Base-by-base conservation (phyloP, 228 moss, liverwort and hornwort species). In the Sphagnum magellanicum region DNA sequence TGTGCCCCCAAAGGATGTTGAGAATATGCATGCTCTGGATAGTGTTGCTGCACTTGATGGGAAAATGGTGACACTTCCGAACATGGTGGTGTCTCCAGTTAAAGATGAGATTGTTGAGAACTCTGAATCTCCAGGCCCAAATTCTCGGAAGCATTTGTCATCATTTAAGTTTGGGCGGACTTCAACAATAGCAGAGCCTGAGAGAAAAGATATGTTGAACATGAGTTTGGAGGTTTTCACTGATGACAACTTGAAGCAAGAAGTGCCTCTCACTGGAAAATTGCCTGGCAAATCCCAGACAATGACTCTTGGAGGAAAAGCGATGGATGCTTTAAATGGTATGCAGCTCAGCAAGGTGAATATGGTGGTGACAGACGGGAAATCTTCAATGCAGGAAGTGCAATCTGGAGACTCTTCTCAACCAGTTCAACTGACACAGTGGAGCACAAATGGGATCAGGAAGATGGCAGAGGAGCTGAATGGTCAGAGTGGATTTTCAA, bases 401-500 rank as follows among this genome's bases (percentile, higher is more conserved):
- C 10, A 71, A 48, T 32, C 50, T 51, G 64, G 17, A 53, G 67
- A 57, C 46, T 64, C 79, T 32, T 64, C 79, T 59, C 66, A 50
- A 72, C 72, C 70, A 67, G 62, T 51, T 66, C 68, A 49, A 14
- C 32, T 32, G 32, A 12, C 55, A 55, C 55, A 55, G 12, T 12
- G 62, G 53, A 71, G 15, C 55, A 53, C 48, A 6, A 7, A 65
- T 67, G 61, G 61, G 16, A 4, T 74, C 48, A 75, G 71, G 72
- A 77, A 70, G 69, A 47, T 51, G 47, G 52, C 69, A 59, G 77
- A 79, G 73, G 84, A 84, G 84, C 81, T 68, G 55, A 84, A 74
- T 81, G 77, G 77, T 72, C 87, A 87, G 74, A 87, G 87, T 80
- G 80, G 83, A 67, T 80, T 86, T 73, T 86, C 83, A 76, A 86